Base-by-base conservation (phyloP, 2,329 filamentous ascomycete genomes). In the Diaporthe vaccinii region DNA sequence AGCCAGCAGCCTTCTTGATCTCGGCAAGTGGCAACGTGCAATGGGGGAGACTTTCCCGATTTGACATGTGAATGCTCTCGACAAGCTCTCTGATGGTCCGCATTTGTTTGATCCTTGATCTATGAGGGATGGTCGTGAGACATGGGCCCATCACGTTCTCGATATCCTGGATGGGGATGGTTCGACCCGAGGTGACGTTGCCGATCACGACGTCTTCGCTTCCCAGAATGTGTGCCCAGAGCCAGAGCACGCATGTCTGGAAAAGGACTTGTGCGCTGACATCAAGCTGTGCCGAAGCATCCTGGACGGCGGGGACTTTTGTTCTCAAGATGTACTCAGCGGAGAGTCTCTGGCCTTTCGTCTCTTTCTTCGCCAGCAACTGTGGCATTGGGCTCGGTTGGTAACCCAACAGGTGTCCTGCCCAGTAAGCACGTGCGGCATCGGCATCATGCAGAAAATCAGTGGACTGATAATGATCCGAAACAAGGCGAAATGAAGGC, bases 141-240 rank as follows among this genome's bases (percentile, higher is more conserved):
- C 94, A 97, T 14, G 96, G 96, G 0, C 96, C 96, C 74, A 96
- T 86, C 4, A 96, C 89, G 1, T 89, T 86, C 77, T 98, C 95
- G 46, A 98, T 91, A 0, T 88, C 90, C 5, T 87, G 81, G 3
- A 98, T 82, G 0, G 94, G 90, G n/a, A 95, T 83, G 1, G 93
- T 95, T 73, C 96, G 89, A 2, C 95, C 95, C 14, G 95, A 98
- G 17, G 94, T 93, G 5, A 98, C 94, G 1, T 91, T 93, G 0
- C 96, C 96, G 53, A 98, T 89, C 0, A 92, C 86, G 1, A 96
- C 85, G 80, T 98, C 94, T 0, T 87, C 81, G 0, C 85, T 86
- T 3, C 93, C 94, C 3, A 90, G 82, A 75, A 97, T 91, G 0
- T 88, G 87, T 22, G 89, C 87, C 82, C 96, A 89, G 0, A 97